These are phyloP conservation scores for Gossypium gossypioides DNA, from an alignment of 441 rosid species.

Conservation along the genomic window DNA sequence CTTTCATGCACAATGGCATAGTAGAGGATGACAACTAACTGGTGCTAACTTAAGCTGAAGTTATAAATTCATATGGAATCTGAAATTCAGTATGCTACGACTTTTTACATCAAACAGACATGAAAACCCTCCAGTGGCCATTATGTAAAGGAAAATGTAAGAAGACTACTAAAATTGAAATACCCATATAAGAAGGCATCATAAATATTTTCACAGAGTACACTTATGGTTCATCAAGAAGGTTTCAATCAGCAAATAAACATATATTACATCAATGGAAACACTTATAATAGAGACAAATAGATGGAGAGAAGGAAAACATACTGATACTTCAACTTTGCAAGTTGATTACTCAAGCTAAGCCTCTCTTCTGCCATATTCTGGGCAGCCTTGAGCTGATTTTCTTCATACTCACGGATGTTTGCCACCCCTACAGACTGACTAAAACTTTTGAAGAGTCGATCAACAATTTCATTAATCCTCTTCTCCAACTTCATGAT, in stretches of 20 bases:
- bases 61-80: background rate
- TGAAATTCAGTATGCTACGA: background rate
- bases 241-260: conserved; percentile 2
- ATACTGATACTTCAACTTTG: conserved; percentile 96
- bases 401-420: conserved; percentile 96
- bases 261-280: background rate
- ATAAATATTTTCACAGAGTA: background rate
- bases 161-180: background rate
- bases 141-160: background rate
- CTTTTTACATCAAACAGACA: background rate
- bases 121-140: background rate
- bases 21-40: background rate
- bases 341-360: conserved; percentile 80
- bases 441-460: conserved; percentile 74
- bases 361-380: conserved; percentile 89
- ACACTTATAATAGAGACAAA: conserved; percentile 5
- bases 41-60: background rate
- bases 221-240: background rate
- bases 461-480: conserved; percentile 85
- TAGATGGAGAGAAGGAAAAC: conserved; percentile 26
- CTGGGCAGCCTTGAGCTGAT: conserved; percentile 86
- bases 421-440: conserved; percentile 75
- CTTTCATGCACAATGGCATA: background rate
- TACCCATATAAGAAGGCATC: background rate
- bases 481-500: conserved; percentile 76